A percentile compares a stretch with the other conserved stretches of the same genome.
Conservation (phyloP, 495 filamentous ascomycete genomes). For the Hyaloscypha hepaticicola region DNA sequence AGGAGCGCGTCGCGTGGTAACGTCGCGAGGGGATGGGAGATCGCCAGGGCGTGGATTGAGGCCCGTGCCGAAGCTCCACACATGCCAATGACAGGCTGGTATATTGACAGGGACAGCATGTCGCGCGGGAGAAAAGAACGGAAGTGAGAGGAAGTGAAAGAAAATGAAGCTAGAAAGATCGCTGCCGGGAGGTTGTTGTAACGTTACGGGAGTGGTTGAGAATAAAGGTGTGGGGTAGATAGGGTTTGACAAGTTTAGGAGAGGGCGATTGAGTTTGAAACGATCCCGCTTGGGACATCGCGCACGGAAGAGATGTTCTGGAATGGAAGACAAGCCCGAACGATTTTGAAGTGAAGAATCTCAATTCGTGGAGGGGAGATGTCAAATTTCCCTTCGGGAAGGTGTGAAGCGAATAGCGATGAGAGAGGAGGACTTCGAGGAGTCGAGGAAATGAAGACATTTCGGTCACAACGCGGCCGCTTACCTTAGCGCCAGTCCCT, state of each 20-base stretch:
- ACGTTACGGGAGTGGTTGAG: not conserved
- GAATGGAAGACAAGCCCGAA: not conserved
- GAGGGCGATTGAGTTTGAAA: not conserved
- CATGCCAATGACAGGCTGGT: not conserved
- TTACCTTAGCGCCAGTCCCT: not conserved
- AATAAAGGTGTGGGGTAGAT: not conserved
- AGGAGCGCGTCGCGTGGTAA: conserved; percentile 17
- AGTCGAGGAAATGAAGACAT: not conserved
- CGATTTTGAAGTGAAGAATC: not conserved
- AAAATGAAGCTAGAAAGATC: not conserved
- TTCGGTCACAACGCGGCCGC: not conserved
- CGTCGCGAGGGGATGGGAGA: conserved; percentile 14
- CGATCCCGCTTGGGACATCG: not conserved
- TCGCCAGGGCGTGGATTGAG: conserved; percentile 9
- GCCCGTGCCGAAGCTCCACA: not conserved
- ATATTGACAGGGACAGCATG: not conserved
- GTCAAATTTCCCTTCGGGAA: not conserved
- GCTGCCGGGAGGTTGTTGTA: not conserved
- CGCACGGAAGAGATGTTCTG: not conserved
- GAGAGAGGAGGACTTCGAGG: not conserved
- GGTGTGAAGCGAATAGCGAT: not conserved
- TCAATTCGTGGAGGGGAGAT: not conserved
- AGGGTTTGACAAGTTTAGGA: not conserved
- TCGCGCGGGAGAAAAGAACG: not conserved
- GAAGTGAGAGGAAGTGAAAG: not conserved